Percentiles rank a stretch among this genome's conserved stretches.
phyloP scores from a whole-genome alignment of 768 basidiomycete genomes.

The Kondoa subrosea region DNA sequence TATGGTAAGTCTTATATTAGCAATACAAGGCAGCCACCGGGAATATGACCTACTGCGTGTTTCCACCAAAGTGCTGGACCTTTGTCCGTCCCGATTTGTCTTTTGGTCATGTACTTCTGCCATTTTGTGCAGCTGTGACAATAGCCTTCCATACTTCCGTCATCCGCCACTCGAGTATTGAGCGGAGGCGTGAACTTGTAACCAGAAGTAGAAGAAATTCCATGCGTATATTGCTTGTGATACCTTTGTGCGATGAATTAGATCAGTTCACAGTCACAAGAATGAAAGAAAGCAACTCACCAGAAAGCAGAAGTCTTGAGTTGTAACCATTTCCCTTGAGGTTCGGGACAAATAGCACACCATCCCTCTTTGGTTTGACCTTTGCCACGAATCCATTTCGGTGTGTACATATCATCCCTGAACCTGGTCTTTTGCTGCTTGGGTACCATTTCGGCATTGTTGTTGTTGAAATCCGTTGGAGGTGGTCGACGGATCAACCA shows the following conservation, averaged over 20 bases:
- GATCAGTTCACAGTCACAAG: not conserved
- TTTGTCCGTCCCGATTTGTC: constrained; percentile 3
- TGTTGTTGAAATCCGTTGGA: constrained; percentile 10
- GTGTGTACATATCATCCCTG: constrained; percentile 24
- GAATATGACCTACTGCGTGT: not conserved
- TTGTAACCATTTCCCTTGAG: constrained; percentile 23
- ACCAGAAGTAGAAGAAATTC: constrained; percentile 22
- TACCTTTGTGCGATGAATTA: constrained; percentile 14
- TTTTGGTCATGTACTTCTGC: constrained; percentile 12
- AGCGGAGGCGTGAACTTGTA: constrained; percentile 19
- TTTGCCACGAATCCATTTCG: constrained; percentile 20
- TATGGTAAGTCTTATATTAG: no score
- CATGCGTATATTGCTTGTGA: constrained; percentile 25
- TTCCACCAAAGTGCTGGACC: not conserved
- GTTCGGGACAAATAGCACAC: constrained; percentile 21
- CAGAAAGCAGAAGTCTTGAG: constrained; percentile 25
- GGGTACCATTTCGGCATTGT: constrained; percentile 6
- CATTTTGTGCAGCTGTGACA: constrained; percentile 21
- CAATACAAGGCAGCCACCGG: no score
- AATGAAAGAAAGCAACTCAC: constrained; percentile 5
- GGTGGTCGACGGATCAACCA: constrained; percentile 14
- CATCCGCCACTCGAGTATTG: constrained; percentile 7
- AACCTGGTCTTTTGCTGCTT: constrained; percentile 20
- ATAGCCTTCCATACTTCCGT: constrained; percentile 13
- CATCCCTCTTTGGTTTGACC: constrained; percentile 21